These are phyloP conservation scores for Talaromyces sp. DNA, from an alignment of 2,329 filamentous ascomycete species.

Conservation along the genomic window DNA sequence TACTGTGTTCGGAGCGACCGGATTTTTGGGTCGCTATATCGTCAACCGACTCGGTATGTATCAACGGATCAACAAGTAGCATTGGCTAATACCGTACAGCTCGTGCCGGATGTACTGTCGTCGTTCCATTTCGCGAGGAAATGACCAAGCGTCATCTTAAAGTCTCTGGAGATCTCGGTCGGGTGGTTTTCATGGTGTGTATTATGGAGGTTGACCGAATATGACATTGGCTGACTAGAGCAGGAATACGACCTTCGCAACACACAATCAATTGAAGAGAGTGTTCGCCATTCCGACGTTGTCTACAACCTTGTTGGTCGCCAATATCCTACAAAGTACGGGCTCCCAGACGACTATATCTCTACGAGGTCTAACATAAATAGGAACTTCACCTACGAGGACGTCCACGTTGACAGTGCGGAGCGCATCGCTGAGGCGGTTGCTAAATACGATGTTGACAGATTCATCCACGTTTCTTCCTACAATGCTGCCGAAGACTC, in stretches of 20 bases:
- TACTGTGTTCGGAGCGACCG: slow-evolving; percentile 96
- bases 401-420: slow-evolving; percentile 88
- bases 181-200: slow-evolving; percentile 69
- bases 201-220: neutral
- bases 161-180: slow-evolving; percentile 87
- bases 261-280: slow-evolving; percentile 91
- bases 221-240: neutral
- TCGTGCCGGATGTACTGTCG: slow-evolving; percentile 86
- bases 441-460: slow-evolving; percentile 96
- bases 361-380: slow-evolving; percentile 24
- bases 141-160: slow-evolving; percentile 98
- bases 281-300: slow-evolving; percentile 91
- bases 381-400: slow-evolving; percentile 87
- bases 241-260: slow-evolving; percentile 94
- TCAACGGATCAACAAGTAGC: slow-evolving; percentile 20
- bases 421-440: slow-evolving; percentile 90
- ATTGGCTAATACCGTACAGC: slow-evolving; percentile 51
- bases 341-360: slow-evolving; percentile 9
- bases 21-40: slow-evolving; percentile 92
- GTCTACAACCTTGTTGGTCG: slow-evolving; percentile 95
- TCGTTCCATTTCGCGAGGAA: slow-evolving; percentile 91
- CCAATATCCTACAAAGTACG: slow-evolving; percentile 91
- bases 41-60: slow-evolving; percentile 80
- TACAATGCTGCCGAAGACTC: slow-evolving; percentile 82
- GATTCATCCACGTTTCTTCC: slow-evolving; percentile 93